Evolutionary conservation across 139 green algal genomes (phyloP).

Genomic region (Closterium sp.): DNA sequence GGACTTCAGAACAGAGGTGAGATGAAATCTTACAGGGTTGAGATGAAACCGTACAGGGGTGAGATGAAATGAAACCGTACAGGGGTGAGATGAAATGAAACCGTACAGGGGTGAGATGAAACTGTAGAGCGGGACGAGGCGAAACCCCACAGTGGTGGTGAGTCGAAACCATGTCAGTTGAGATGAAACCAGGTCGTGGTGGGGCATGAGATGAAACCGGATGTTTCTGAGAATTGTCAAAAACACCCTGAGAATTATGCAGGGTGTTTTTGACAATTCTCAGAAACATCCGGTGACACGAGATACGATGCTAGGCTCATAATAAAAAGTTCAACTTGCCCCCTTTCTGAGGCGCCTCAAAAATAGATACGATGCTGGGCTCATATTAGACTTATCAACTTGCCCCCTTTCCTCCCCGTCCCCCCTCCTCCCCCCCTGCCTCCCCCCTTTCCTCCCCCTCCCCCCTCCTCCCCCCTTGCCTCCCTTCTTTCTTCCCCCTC

Average conservation of each 20-base stretch:
- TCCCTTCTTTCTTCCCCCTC: too few species aligned
- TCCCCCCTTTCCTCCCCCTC: conserved; percentile 41
- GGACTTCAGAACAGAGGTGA: conserved; percentile 11
- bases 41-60: background rate
- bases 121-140: background rate
- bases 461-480: conserved; percentile 66
- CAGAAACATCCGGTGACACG: too few species aligned
- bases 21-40: background rate
- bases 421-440: conserved; percentile 54
- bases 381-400: too few species aligned
- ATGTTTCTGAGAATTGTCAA: too few species aligned
- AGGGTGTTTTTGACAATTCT: too few species aligned
- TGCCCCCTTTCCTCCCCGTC: background rate
- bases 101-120: background rate
- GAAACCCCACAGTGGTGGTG: background rate
- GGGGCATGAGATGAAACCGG: background rate
- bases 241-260: too few species aligned
- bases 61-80: background rate
- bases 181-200: background rate
- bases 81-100: too few species aligned
- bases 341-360: too few species aligned
- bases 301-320: too few species aligned
- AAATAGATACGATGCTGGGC: too few species aligned
- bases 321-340: too few species aligned
- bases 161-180: background rate